A percentile compares a stretch with the other conserved stretches of the same genome.
phyloP scores from a whole-genome alignment of 140 eudicot species.

The Cichorium intybus region DNA sequence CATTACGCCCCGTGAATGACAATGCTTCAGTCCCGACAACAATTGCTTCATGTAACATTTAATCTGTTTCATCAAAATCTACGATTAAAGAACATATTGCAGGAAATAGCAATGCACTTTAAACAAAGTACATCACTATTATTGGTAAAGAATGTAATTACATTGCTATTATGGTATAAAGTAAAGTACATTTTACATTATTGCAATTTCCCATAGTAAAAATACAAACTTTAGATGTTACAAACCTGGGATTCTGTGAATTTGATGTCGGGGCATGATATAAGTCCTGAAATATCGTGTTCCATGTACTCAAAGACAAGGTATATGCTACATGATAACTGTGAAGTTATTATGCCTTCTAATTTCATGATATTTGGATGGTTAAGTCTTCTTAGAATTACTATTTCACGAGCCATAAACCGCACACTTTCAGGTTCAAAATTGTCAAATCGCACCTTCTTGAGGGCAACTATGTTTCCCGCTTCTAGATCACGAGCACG shows the following conservation, averaged over 20 bases:
- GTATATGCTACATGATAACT: conserved; percentile 78
- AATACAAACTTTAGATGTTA: background rate
- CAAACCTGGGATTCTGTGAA: conserved; percentile 88
- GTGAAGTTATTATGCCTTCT: conserved; percentile 76
- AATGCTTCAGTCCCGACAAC: conserved; percentile 76
- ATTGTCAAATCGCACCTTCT: conserved; percentile 94
- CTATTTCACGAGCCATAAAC: conserved; percentile 88
- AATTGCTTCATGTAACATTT: conserved; percentile 91
- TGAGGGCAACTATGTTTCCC: conserved; percentile 78
- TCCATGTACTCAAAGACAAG: conserved; percentile 97
- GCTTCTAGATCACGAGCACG: conserved; percentile 76
- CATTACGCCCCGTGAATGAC: conserved; percentile 93
- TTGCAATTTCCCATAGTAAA: background rate
- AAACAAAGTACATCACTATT: conserved; percentile 34
- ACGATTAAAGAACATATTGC: too few species aligned
- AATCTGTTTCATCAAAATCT: conserved; percentile 43
- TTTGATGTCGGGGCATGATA: conserved; percentile 67
- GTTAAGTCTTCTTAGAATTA: conserved; percentile 79
- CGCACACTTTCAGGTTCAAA: conserved; percentile 94
- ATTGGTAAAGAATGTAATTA: background rate
- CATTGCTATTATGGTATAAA: background rate
- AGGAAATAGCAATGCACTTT: too few species aligned
- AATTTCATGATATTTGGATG: conserved; percentile 89
- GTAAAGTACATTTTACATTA: too few species aligned
- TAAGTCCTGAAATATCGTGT: conserved; percentile 82